These are phyloP conservation scores for Ilyonectria robusta DNA, from an alignment of 2,329 filamentous ascomycete species.

Conservation along the genomic window DNA sequence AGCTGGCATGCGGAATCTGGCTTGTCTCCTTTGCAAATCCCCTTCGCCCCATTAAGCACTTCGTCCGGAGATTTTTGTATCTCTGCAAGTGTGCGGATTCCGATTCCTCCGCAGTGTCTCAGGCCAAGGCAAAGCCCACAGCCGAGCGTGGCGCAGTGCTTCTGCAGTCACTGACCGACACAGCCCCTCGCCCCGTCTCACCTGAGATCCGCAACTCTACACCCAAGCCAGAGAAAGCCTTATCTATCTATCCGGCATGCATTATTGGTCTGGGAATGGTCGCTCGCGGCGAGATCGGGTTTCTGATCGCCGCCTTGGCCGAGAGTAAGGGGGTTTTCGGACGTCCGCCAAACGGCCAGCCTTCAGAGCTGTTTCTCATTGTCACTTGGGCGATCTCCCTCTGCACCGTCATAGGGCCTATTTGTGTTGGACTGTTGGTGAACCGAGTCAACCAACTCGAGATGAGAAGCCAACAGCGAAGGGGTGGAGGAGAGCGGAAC, in stretches of 20 bases:
- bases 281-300: constrained; percentile 84
- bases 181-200: no score
- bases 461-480: no score
- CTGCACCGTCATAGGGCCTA: constrained; percentile 67
- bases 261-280: constrained; percentile 80
- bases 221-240: constrained; percentile 56
- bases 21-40: constrained; percentile 52
- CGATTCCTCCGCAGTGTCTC: no score
- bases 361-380: constrained; percentile 64
- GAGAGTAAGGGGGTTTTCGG: constrained; percentile 65
- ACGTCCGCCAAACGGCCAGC: no score
- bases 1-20: constrained; percentile 72
- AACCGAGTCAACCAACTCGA: constrained; percentile 55
- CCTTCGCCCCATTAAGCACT: no score
- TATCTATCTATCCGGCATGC: constrained; percentile 76
- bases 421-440: constrained; percentile 64
- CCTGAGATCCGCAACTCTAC: no score
- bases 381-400: constrained; percentile 69
- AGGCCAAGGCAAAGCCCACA: no score
- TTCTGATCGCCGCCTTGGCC: constrained; percentile 79
- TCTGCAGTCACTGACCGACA: no score
- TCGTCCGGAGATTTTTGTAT: no score
- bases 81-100: no score
- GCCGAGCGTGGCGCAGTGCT: no score
- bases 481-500: no score